Evolutionary conservation across 164 flowering plant genomes (phyloP).

Genomic region (Piper longum): DNA sequence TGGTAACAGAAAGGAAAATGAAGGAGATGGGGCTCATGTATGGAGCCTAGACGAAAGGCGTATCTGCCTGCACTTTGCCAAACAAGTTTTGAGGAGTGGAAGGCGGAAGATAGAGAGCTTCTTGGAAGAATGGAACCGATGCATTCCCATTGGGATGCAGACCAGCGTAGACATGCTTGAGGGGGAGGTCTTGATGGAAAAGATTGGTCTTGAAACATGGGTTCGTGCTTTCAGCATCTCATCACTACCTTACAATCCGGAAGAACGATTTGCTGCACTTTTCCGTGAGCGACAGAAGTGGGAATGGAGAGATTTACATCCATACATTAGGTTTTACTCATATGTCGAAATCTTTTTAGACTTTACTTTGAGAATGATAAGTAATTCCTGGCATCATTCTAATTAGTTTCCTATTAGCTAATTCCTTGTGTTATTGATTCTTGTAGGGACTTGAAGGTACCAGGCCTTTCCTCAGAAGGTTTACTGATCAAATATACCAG

Average conservation of each 20-base stretch:
- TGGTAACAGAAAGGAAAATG: constrained; percentile 33
- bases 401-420: background rate
- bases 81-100: constrained; percentile 39
- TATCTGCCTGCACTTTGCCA: constrained; percentile 67
- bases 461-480: constrained; percentile 80
- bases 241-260: constrained; percentile 58
- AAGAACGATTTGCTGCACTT: constrained; percentile 62
- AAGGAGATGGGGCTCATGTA: constrained; percentile 10
- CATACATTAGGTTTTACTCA: constrained; percentile 53
- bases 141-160: constrained; percentile 54
- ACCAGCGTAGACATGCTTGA: constrained; percentile 66
- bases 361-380: background rate
- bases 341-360: background rate
- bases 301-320: constrained; percentile 84
- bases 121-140: constrained; percentile 55
- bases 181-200: constrained; percentile 82
- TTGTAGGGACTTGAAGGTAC: constrained; percentile 67
- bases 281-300: constrained; percentile 64
- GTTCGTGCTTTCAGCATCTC: constrained; percentile 54
- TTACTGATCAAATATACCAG: constrained; percentile 90
- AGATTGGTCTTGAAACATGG: constrained; percentile 63
- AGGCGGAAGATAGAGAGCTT: constrained; percentile 62
- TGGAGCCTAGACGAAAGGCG: constrained; percentile 61
- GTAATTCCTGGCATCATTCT: background rate
- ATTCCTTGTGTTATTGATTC: background rate